Percentiles rank a stretch among this genome's conserved stretches.
These are phyloP conservation scores for Pholiota molesta DNA, from an alignment of 768 basidiomycete species.

Conservation along the genomic window DNA sequence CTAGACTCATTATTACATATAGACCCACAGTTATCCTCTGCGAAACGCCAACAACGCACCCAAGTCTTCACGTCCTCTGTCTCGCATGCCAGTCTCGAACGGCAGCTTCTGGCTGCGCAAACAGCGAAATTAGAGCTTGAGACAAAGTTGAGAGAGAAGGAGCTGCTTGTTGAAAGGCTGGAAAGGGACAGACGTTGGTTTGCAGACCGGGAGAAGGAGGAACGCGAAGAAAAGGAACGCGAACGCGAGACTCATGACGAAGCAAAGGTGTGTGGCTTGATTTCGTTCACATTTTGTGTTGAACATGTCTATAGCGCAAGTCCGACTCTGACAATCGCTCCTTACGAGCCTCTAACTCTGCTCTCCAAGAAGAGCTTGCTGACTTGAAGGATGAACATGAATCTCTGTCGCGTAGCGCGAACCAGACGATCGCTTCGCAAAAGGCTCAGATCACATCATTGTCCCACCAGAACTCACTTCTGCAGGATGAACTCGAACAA, in stretches of 20 bases:
- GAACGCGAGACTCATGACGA: conserved; percentile 52
- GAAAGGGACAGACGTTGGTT: conserved; percentile 74
- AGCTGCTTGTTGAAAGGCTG: conserved; percentile 61
- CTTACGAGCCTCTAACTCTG: conserved; percentile 49
- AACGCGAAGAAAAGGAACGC: conserved; percentile 66
- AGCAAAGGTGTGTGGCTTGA: conserved; percentile 55
- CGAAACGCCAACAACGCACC: conserved; percentile 69
- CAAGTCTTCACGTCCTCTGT: conserved; percentile 66
- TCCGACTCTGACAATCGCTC: conserved; percentile 54
- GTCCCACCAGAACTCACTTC: conserved; percentile 43
- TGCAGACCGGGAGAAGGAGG: conserved; percentile 67
- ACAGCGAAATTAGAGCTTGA: conserved; percentile 67
- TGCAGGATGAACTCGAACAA: conserved; percentile 52
- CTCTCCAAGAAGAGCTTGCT: conserved; percentile 58
- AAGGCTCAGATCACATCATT: conserved; percentile 54
- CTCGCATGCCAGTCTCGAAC: conserved; percentile 63
- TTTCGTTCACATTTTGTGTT: not conserved
- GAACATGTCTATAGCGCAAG: conserved; percentile 38
- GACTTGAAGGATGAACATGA: conserved; percentile 65
- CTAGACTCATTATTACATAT: not conserved
- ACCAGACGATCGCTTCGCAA: conserved; percentile 53
- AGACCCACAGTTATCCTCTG: conserved; percentile 69
- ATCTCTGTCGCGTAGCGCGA: conserved; percentile 46
- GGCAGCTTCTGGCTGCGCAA: conserved; percentile 66
- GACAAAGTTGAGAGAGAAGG: conserved; percentile 67